A percentile compares a stretch with the other conserved stretches of the same genome.
Evolutionary conservation across 2,329 filamentous ascomycete genomes (phyloP).

Genomic region (Moelleriella libera): DNA sequence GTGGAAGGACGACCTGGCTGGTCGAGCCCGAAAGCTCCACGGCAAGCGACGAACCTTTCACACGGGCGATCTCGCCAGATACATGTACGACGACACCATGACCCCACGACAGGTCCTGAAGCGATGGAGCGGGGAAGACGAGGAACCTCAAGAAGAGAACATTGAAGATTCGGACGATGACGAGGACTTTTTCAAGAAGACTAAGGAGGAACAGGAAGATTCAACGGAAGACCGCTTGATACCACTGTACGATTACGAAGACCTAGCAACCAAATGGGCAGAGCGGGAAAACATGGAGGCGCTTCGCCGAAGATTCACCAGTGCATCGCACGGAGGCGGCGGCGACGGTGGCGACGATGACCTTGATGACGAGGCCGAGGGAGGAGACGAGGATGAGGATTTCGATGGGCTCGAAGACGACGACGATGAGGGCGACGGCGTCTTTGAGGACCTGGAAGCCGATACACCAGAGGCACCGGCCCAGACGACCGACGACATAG

Average conservation of each 20-base stretch:
- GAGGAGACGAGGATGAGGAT: slow-evolving; percentile 38
- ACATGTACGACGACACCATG: slow-evolving; percentile 78
- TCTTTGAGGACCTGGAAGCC: slow-evolving; percentile 68
- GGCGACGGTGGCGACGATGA: slow-evolving; percentile 14
- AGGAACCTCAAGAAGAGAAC: slow-evolving; percentile 40
- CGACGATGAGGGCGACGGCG: slow-evolving; percentile 65
- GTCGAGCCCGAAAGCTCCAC: slow-evolving; percentile 60
- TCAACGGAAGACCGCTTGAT: slow-evolving; percentile 67
- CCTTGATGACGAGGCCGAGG: slow-evolving; percentile 33
- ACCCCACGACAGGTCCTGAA: slow-evolving; percentile 61
- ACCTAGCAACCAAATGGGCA: slow-evolving; percentile 75
- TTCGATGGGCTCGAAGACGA: slow-evolving; percentile 34
- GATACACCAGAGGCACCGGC: slow-evolving; percentile 24
- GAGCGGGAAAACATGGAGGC: slow-evolving; percentile 62
- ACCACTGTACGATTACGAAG: slow-evolving; percentile 65
- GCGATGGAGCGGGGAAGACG: slow-evolving; percentile 62
- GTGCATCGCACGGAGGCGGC: slow-evolving; percentile 35
- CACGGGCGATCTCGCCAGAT: slow-evolving; percentile 66
- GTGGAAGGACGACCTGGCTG: slow-evolving; percentile 82
- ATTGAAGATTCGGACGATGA: slow-evolving; percentile 36
- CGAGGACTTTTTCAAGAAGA: slow-evolving; percentile 52
- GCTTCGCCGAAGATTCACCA: slow-evolving; percentile 63
- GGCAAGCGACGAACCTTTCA: slow-evolving; percentile 58
- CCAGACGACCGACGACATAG: slow-evolving; percentile 41
- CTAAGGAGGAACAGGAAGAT: slow-evolving; percentile 51